phyloP scores from a whole-genome alignment of 2,329 filamentous ascomycete genomes.

The Exophiala oligosperma region DNA sequence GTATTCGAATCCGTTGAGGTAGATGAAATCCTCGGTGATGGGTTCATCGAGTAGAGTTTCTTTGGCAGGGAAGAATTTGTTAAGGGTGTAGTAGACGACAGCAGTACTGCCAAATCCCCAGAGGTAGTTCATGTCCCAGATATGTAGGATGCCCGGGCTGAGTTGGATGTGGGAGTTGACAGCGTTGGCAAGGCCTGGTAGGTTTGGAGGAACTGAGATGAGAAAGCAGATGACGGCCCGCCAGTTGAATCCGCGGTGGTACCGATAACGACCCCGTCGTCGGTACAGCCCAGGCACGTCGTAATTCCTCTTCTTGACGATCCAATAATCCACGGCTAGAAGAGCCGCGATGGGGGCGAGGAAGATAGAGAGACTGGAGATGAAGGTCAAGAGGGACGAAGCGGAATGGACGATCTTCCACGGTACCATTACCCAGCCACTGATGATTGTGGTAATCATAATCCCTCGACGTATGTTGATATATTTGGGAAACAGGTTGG shows the following conservation, averaged over 20 bases:
- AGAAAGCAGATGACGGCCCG: slow-evolving; percentile 60
- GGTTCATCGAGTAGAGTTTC: no score
- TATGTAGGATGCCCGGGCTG: no score
- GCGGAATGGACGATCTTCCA: slow-evolving; percentile 45
- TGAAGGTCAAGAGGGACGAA: no score
- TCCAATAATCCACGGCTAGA: slow-evolving; percentile 24
- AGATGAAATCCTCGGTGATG: no score
- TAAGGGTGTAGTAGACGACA: no score
- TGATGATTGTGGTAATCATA: slow-evolving; percentile 39
- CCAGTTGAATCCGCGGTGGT: slow-evolving; percentile 55
- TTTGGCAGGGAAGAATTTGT: no score
- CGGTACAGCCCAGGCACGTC: slow-evolving; percentile 21
- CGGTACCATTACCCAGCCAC: slow-evolving; percentile 45
- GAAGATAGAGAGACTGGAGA: no score
- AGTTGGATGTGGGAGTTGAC: slow-evolving; percentile 28
- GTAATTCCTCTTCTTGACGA: slow-evolving; percentile 17
- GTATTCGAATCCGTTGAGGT: no score
- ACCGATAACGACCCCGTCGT: slow-evolving; percentile 19
- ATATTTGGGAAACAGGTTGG: slow-evolving; percentile 52
- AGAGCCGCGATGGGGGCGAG: slow-evolving; percentile 31
- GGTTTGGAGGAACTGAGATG: slow-evolving; percentile 55
- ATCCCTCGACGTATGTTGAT: slow-evolving; percentile 53
- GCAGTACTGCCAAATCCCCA: no score
- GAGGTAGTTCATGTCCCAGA: no score
- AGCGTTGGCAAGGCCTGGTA: slow-evolving; percentile 54